Conservation (phyloP, 1,284 basidiomycete genomes). For the Microbotryum scabiosae region DNA sequence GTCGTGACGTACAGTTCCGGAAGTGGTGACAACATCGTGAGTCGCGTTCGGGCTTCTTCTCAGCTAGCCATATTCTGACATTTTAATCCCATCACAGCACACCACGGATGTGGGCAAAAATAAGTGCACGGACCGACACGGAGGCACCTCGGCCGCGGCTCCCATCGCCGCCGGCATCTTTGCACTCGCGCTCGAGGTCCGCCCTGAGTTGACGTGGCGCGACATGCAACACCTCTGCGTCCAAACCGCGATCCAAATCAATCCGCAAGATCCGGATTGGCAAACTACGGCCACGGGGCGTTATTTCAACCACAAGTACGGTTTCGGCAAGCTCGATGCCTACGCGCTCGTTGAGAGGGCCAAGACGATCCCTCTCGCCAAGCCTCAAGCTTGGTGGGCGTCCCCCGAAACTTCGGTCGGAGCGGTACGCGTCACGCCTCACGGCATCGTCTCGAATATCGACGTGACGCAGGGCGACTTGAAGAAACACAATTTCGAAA, state of each 20-base stretch:
- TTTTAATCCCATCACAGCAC: slow-evolving; percentile 49
- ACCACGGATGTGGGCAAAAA: slow-evolving; percentile 88
- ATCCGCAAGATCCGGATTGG: slow-evolving; percentile 90
- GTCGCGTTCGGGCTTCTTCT: slow-evolving; percentile 37
- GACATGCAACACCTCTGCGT: slow-evolving; percentile 91
- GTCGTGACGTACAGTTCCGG: slow-evolving; percentile 94
- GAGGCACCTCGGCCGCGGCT: slow-evolving; percentile 95
- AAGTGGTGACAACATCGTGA: slow-evolving; percentile 80
- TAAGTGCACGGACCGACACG: slow-evolving; percentile 74
- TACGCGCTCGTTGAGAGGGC: slow-evolving; percentile 74
- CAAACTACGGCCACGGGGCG: slow-evolving; percentile 70
- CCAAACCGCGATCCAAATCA: slow-evolving; percentile 62
- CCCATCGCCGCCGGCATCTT: slow-evolving; percentile 90
- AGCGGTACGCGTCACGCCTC: slow-evolving; percentile 48
- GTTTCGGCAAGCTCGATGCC: slow-evolving; percentile 83
- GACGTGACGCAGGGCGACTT: slow-evolving; percentile 66
- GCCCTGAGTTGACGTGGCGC: slow-evolving; percentile 91
- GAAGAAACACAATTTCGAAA: slow-evolving; percentile 67
- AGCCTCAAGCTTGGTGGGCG: slow-evolving; percentile 77
- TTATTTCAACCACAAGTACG: slow-evolving; percentile 93
- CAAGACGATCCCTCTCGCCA: slow-evolving; percentile 74
- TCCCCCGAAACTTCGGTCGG: slow-evolving; percentile 13
- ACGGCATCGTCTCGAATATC: slow-evolving; percentile 61
- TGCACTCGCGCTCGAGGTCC: slow-evolving; percentile 71
- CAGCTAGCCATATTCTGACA: not conserved